Base-by-base conservation (phyloP, 805 yeast genomes). In the Candida morakotiae region DNA sequence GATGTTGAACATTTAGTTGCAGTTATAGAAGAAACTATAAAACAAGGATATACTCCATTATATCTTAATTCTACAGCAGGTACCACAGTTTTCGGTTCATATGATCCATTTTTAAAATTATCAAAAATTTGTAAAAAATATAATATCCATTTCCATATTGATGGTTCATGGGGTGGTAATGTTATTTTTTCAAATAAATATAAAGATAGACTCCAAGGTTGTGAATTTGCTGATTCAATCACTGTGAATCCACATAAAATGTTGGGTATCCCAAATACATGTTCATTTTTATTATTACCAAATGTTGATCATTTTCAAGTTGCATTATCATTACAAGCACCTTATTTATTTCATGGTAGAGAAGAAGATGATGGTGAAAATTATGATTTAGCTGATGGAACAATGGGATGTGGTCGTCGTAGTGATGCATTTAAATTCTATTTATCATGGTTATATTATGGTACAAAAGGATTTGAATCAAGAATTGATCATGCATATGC, bases 151-250 rank as follows among this genome's bases (percentile, higher is more conserved):
- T 73, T 83, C 53, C 95, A 86, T 56, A 75, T 86, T 28, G 95
- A 86, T 59, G 95, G 93, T 1, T 83, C 93, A 5, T 85, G 94
- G 95, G 95, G 95, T 23, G 95, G 91, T 7, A 87, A 87, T 49
- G 80, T 83, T 8, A 69, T 84, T 0, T 87, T 86, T 62, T 79
- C 87, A 28, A 47, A 56, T 0, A 62, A 46, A 9, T 75, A 77
- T 38, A 56, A 52, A 28, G 32, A 56, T 39, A 70, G 72, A 46
- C 56, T 86, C 42, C 52, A 58, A 13, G 95, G 95, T 1, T 56
- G 74, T 22, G 73, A 82, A 28, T 52, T 69, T 15, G 95, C 93
- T 1, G 76, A 86, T 56, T 81, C 89, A 9, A 69, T 86, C 39
- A 86, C 95, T 2, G 73, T 79, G 16, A 87, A 86, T 52, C 95